Conservation (phyloP, 345 rosid genomes). For the Lumnitzera littorea region DNA sequence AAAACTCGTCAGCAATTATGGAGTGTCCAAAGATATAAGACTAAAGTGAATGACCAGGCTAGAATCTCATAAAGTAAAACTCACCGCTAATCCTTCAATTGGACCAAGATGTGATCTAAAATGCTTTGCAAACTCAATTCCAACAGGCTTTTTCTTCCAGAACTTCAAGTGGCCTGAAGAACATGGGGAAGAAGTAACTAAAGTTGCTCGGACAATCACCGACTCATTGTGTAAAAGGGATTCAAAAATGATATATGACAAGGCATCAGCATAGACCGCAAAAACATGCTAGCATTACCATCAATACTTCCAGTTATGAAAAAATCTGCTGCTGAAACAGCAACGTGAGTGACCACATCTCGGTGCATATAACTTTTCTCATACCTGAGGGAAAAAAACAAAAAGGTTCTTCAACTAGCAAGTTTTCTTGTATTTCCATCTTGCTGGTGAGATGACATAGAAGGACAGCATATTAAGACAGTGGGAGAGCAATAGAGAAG, state of each 20-base stretch:
- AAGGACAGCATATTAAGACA: not conserved
- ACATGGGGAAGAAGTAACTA: conserved; percentile 8
- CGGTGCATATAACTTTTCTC: conserved; percentile 98
- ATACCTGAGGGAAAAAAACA: conserved; percentile 40
- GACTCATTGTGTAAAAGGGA: not conserved
- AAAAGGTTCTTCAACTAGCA: not conserved
- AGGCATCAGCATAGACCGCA: not conserved
- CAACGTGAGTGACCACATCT: conserved; percentile 92
- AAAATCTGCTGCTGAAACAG: conserved; percentile 87
- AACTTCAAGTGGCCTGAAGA: conserved; percentile 84
- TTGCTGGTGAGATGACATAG: not conserved
- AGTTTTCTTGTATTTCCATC: not conserved
- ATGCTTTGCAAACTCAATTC: conserved; percentile 97
- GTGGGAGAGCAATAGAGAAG: not conserved
- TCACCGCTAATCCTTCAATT: conserved; percentile 88
- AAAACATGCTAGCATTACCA: conserved; percentile 36
- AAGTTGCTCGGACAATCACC: not conserved
- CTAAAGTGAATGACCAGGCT: conserved; percentile 1
- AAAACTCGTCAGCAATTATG: too few species aligned
- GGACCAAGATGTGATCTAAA: conserved; percentile 94
- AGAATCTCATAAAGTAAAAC: conserved; percentile 14
- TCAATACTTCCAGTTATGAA: conserved; percentile 88
- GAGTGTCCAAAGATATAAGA: not conserved
- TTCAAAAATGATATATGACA: not conserved
- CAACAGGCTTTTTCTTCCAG: conserved; percentile 88